phyloP scores from a whole-genome alignment of 1,284 basidiomycete species.

The Heliocybe sulcata region DNA sequence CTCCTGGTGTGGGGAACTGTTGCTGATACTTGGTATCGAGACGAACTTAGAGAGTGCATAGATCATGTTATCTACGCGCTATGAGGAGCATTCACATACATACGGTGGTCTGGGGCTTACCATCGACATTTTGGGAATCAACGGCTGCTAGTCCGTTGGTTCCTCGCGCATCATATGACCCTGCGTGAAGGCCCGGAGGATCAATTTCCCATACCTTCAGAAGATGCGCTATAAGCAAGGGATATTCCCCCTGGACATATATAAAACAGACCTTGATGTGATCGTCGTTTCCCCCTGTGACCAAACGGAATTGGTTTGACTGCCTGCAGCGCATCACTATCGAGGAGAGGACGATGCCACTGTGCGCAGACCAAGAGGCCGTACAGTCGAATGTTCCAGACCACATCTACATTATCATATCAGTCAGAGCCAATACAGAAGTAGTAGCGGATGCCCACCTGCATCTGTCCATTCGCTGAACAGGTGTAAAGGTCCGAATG shows the following conservation, averaged over 20 bases:
- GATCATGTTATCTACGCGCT: constrained; percentile 48
- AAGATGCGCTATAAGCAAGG: neutral
- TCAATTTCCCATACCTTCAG: constrained; percentile 49
- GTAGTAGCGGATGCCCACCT: constrained; percentile 32
- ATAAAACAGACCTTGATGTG: constrained; percentile 58
- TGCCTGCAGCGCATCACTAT: constrained; percentile 35
- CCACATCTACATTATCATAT: constrained; percentile 48
- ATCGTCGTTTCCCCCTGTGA: constrained; percentile 84
- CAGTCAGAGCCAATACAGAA: constrained; percentile 4
- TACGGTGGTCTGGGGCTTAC: neutral
- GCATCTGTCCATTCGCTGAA: constrained; percentile 76
- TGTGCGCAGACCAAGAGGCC: constrained; percentile 75
- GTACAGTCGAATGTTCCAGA: constrained; percentile 80
- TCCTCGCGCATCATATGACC: neutral
- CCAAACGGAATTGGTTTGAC: constrained; percentile 35
- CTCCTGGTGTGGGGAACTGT: constrained; percentile 62
- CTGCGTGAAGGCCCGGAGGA: constrained; percentile 16
- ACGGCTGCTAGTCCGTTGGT: neutral
- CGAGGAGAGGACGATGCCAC: constrained; percentile 78
- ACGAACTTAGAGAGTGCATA: constrained; percentile 83
- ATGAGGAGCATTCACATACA: neutral
- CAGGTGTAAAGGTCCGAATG: constrained; percentile 78
- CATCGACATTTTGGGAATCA: neutral
- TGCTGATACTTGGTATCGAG: constrained; percentile 82
- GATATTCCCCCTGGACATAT: neutral